phyloP scores from a whole-genome alignment of 768 basidiomycete species.

The Podaxis carcinomalis region DNA sequence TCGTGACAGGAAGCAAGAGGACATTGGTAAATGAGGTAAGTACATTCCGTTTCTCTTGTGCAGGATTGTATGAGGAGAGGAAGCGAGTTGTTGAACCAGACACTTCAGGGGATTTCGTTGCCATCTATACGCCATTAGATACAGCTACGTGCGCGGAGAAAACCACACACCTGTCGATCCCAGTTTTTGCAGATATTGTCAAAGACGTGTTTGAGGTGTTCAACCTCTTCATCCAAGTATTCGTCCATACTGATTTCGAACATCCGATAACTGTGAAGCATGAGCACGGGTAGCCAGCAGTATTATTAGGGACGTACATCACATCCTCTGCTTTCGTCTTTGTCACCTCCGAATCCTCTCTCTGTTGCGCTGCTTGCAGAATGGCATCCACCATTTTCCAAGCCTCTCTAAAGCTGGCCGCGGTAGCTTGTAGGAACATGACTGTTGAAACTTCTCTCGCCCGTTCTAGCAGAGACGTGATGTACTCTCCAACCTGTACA shows the following conservation, averaged over 20 bases:
- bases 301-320: constrained; percentile 47
- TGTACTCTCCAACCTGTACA: constrained; percentile 79
- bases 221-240: constrained; percentile 92
- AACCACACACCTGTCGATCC: constrained; percentile 62
- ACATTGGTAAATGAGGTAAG: constrained; percentile 88
- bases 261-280: constrained; percentile 71
- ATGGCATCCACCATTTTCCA: constrained; percentile 84
- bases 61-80: constrained; percentile 82
- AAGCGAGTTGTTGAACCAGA: constrained; percentile 45
- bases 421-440: constrained; percentile 77
- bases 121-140: constrained; percentile 2
- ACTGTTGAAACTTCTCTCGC: constrained; percentile 72
- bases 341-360: constrained; percentile 36
- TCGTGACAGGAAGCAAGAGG: constrained; percentile 90
- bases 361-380: constrained; percentile 47
- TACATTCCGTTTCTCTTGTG: constrained; percentile 87
- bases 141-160: not conserved
- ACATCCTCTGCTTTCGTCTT: constrained; percentile 72
- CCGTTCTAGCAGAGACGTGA: constrained; percentile 67
- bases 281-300: constrained; percentile 8
- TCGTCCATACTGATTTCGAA: constrained; percentile 98
- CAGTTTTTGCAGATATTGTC: constrained; percentile 74
- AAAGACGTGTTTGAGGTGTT: constrained; percentile 69
- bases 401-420: constrained; percentile 85
- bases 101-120: constrained; percentile 6